phyloP scores from a whole-genome alignment of 805 yeast species.

The Candida suzukii region DNA sequence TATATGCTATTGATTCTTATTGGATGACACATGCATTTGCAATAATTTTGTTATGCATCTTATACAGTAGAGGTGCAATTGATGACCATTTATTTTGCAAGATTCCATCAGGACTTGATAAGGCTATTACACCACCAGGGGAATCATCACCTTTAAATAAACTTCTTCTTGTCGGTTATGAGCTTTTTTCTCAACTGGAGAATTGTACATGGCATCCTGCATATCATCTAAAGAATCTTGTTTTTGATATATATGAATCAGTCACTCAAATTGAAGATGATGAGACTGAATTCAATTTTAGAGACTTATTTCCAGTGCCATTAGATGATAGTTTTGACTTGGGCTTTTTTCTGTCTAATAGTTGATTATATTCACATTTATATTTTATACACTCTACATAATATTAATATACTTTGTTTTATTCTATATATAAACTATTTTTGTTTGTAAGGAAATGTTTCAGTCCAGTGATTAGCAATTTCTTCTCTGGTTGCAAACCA shows the following conservation, averaged over 20 bases:
- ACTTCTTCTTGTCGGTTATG: conserved; percentile 9
- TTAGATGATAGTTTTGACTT: neutral
- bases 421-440: neutral
- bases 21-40: conserved; percentile 16
- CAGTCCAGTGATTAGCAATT: conserved; percentile 24
- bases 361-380: too few relatives aligned
- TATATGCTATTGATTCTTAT: conserved; percentile 10
- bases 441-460: conserved; percentile 12
- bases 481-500: conserved; percentile 31
- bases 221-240: conserved; percentile 4
- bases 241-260: conserved; percentile 8
- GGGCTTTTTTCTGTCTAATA: neutral
- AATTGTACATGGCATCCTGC: conserved; percentile 13
- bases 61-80: conserved; percentile 11
- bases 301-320: conserved; percentile 8
- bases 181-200: conserved; percentile 6
- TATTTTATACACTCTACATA: too few relatives aligned
- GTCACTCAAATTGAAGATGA: conserved; percentile 8
- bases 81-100: conserved; percentile 10
- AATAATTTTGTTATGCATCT: conserved; percentile 7
- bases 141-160: conserved; percentile 8
- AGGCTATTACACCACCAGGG: conserved; percentile 9
- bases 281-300: conserved; percentile 6
- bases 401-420: too few relatives aligned
- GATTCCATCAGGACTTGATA: conserved; percentile 6